These are phyloP conservation scores for Mucor velutinosus DNA, from an alignment of 371 early-diverging fungal species.

Conservation along the genomic window DNA sequence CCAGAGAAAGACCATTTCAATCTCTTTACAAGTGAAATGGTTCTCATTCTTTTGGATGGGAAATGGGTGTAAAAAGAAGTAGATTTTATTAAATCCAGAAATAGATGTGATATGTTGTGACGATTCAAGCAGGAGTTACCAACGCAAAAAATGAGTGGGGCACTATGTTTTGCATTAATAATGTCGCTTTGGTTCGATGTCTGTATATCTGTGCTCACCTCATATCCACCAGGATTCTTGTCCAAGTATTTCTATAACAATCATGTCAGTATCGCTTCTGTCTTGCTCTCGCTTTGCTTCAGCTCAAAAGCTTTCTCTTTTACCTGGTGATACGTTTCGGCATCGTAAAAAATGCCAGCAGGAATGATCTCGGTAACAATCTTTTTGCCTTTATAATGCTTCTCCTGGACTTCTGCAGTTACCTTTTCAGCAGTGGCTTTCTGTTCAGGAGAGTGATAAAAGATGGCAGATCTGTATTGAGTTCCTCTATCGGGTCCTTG, in stretches of 20 bases:
- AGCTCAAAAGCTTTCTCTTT: too few relatives aligned
- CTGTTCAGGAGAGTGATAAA: conserved; percentile 79
- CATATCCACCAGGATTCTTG: conserved; percentile 47
- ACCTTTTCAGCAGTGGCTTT: conserved; percentile 68
- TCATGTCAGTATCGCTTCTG: not conserved
- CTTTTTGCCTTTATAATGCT: conserved; percentile 50
- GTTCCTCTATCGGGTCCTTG: conserved; percentile 34
- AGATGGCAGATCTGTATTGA: conserved; percentile 81
- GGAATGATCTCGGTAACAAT: conserved; percentile 80
- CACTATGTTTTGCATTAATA: conserved; percentile 16
- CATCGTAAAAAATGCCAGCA: conserved; percentile 77
- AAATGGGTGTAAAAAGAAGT: not conserved
- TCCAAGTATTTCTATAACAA: conserved; percentile 32
- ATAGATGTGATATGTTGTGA: conserved; percentile 1
- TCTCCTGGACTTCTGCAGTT: conserved; percentile 63
- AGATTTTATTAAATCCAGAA: not conserved
- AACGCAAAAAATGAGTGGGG: conserved; percentile 34
- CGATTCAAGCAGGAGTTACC: conserved; percentile 18
- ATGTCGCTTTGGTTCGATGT: not conserved
- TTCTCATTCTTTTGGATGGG: conserved; percentile 44
- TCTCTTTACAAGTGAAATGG: conserved; percentile 73
- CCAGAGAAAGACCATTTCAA: conserved; percentile 80
- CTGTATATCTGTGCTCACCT: conserved; percentile 18
- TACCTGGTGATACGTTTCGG: conserved; percentile 88
- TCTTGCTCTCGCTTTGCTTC: not conserved